A percentile compares a stretch with the other conserved stretches of the same genome.
Conservation (phyloP, 108 stramenopile species). For the Stephanodiscus triporus region DNA sequence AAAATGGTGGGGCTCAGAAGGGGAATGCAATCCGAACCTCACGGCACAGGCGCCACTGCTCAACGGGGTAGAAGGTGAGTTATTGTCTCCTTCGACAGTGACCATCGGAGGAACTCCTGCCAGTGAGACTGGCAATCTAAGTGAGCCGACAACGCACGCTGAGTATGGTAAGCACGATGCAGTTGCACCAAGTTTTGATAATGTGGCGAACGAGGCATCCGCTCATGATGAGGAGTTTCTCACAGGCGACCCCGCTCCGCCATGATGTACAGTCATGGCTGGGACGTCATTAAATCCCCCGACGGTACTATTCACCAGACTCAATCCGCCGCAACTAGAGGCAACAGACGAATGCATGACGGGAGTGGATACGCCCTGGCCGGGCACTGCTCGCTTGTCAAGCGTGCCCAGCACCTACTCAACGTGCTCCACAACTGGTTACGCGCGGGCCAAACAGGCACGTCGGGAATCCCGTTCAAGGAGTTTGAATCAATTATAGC, state of each 20-base stretch:
- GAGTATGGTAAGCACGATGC: no score
- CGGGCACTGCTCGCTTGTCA: not conserved
- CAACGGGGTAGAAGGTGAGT: not conserved
- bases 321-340: not conserved
- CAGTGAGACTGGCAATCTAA: not conserved
- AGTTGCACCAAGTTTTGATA: no score
- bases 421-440: not conserved
- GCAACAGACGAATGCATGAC: not conserved
- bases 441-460: not conserved
- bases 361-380: not conserved
- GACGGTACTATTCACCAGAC: not conserved
- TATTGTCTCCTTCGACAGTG: not conserved
- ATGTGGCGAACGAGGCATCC: no score
- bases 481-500: not conserved
- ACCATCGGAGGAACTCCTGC: not conserved
- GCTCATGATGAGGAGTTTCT: no score
- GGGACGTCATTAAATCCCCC: not conserved
- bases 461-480: not conserved
- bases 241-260: no score
- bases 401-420: slow-evolving; percentile 12
- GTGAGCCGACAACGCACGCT: not conserved
- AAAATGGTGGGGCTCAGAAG: no score
- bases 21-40: no score
- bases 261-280: no score
- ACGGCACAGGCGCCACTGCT: not conserved